Evolutionary conservation across 2,329 filamentous ascomycete genomes (phyloP).

Genomic region (Teratosphaeria pseudoeucalypti): DNA sequence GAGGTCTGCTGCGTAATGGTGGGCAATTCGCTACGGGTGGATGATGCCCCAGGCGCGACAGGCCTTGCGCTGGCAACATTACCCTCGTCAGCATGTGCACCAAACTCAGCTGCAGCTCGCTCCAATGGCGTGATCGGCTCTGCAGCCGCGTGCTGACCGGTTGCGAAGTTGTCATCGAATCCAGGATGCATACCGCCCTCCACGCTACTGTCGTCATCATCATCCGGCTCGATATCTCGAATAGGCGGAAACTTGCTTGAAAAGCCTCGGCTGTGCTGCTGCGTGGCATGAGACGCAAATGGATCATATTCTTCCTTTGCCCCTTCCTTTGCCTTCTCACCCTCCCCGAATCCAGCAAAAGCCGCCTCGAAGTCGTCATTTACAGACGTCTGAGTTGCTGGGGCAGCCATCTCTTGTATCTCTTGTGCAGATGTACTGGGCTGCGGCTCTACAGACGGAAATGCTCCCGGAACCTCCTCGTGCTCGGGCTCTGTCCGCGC

Average conservation of each 20-base stretch:
- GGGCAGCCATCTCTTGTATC: conserved; percentile 34
- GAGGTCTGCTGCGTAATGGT: conserved; percentile 44
- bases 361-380: conserved; percentile 80
- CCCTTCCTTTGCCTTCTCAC: conserved; percentile 17
- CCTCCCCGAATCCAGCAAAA: conserved; percentile 60
- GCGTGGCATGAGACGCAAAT: conserved; percentile 39
- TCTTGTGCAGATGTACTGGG: conserved; percentile 16
- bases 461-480: conserved; percentile 36
- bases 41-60: conserved; percentile 13
- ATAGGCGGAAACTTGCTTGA: conserved; percentile 78
- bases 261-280: conserved; percentile 20
- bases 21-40: conserved; percentile 36
- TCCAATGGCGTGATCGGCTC: conserved; percentile 5
- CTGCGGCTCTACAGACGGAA: conserved; percentile 48
- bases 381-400: conserved; percentile 27
- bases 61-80: conserved; percentile 5
- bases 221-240: conserved; percentile 69
- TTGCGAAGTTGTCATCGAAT: conserved; percentile 88
- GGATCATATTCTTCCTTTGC: conserved; percentile 16
- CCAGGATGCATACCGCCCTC: conserved; percentile 50
- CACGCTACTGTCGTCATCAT: conserved; percentile 74
- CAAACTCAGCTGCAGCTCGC: conserved; percentile 1
- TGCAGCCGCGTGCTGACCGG: conserved; percentile 26
- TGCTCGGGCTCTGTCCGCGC: neutral
- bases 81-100: neutral